These are phyloP conservation scores for Botryococcus braunii DNA, from an alignment of 163 green algal species.

Conservation along the genomic window DNA sequence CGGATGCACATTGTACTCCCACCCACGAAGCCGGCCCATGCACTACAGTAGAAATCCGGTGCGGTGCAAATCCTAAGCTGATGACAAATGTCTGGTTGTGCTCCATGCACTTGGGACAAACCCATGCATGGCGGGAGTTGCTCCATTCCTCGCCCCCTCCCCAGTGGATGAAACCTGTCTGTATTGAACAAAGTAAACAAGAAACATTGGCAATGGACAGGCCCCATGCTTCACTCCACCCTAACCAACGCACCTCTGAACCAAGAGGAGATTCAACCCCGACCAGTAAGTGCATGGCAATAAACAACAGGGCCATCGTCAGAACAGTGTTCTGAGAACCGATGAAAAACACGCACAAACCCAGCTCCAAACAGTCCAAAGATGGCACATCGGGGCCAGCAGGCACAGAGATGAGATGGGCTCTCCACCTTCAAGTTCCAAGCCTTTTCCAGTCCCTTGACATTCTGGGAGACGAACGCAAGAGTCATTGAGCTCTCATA, in stretches of 20 bases:
- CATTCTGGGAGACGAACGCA: constrained; percentile 5
- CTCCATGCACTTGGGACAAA: background rate
- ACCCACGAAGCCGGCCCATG: background rate
- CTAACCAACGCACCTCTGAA: background rate
- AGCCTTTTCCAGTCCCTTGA: constrained; percentile 24
- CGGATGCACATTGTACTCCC: background rate
- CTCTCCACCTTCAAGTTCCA: constrained; percentile 13
- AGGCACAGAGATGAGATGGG: background rate
- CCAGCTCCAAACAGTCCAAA: background rate
- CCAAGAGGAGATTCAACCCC: background rate
- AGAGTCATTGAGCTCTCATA: constrained; percentile 12
- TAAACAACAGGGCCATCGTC: background rate
- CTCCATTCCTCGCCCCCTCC: too few species aligned
- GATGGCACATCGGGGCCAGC: background rate
- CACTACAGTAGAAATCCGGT: background rate
- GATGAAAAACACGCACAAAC: background rate
- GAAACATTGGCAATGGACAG: too few species aligned
- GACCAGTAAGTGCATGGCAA: background rate
- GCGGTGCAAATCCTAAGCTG: background rate
- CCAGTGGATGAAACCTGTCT: too few species aligned
- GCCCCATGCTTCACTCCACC: too few species aligned
- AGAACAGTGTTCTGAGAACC: too few species aligned
- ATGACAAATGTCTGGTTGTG: background rate
- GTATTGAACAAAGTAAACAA: too few species aligned
- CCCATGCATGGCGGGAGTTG: background rate